A percentile compares a stretch with the other conserved stretches of the same genome.
phyloP scores from a whole-genome alignment of 2,329 filamentous ascomycete genomes.

The Neurospora sp. region DNA sequence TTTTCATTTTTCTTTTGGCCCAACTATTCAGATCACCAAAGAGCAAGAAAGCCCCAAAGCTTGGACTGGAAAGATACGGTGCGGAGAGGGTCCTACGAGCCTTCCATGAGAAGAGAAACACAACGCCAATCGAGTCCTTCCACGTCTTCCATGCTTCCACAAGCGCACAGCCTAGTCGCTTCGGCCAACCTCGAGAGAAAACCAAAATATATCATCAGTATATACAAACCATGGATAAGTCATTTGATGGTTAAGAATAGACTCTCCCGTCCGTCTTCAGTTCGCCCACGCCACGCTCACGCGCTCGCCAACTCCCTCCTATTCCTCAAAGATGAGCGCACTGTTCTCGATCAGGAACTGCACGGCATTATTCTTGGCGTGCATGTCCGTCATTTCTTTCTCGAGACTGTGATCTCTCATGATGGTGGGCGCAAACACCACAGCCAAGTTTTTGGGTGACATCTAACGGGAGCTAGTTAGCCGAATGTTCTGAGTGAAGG shows the following conservation, averaged over 20 bases:
- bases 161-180: neutral
- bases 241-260: neutral
- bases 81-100: neutral
- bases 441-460: constrained; percentile 91
- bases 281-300: neutral
- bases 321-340: constrained; percentile 63
- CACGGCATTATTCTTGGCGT: constrained; percentile 82
- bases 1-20: neutral
- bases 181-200: neutral
- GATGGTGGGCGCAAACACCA: constrained; percentile 95
- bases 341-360: constrained; percentile 92
- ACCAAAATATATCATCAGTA: neutral
- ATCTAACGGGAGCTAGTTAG: constrained; percentile 45
- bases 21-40: neutral
- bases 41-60: neutral
- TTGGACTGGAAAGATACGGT: neutral
- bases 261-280: neutral
- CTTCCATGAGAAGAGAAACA: neutral
- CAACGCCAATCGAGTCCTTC: neutral
- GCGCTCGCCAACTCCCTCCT: constrained; percentile 5
- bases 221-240: neutral
- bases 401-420: constrained; percentile 87
- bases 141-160: neutral
- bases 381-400: constrained; percentile 93
- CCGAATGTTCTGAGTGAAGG: neutral